Evolutionary conservation across 1,284 basidiomycete species (phyloP).

Genomic region (Spongiforma sp.): DNA sequence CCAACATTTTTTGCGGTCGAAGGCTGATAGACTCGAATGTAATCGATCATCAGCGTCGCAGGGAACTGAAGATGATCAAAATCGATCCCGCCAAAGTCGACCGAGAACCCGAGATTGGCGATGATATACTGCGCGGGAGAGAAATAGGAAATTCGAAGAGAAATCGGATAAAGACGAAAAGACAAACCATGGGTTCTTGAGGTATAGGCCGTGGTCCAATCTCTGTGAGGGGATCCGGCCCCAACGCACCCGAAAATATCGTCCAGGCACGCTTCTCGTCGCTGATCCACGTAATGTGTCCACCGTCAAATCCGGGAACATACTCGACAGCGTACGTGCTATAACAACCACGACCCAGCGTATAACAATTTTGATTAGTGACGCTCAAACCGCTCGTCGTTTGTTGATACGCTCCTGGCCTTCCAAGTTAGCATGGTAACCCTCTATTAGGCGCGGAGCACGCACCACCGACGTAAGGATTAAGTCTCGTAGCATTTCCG

Average conservation of each 20-base stretch:
- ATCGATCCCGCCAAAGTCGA: slow-evolving; percentile 47
- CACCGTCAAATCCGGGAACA: slow-evolving; percentile 43
- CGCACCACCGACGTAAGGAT: slow-evolving; percentile 38
- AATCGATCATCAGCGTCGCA: slow-evolving; percentile 47
- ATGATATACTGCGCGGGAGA: slow-evolving; percentile 45
- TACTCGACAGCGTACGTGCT: slow-evolving; percentile 43
- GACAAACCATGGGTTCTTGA: slow-evolving; percentile 55
- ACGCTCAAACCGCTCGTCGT: slow-evolving; percentile 38
- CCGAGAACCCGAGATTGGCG: slow-evolving; percentile 48
- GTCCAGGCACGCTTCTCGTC: slow-evolving; percentile 51
- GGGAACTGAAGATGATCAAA: slow-evolving; percentile 44
- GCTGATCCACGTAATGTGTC: slow-evolving; percentile 56
- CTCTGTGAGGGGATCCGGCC: slow-evolving; percentile 44
- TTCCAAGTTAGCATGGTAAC: slow-evolving; percentile 5
- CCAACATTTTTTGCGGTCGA: slow-evolving; percentile 42
- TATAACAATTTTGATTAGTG: slow-evolving; percentile 39
- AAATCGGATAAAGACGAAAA: not conserved
- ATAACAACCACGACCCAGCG: slow-evolving; percentile 32
- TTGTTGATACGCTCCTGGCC: slow-evolving; percentile 38
- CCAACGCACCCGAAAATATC: slow-evolving; percentile 44
- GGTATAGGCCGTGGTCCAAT: slow-evolving; percentile 55
- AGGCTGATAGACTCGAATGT: slow-evolving; percentile 50
- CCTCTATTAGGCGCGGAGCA: not conserved
- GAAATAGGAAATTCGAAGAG: not conserved
- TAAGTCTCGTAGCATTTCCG: slow-evolving; percentile 29